These are phyloP conservation scores for Leccinum subrobustum DNA, from an alignment of 1,284 basidiomycete species.

Conservation along the genomic window DNA sequence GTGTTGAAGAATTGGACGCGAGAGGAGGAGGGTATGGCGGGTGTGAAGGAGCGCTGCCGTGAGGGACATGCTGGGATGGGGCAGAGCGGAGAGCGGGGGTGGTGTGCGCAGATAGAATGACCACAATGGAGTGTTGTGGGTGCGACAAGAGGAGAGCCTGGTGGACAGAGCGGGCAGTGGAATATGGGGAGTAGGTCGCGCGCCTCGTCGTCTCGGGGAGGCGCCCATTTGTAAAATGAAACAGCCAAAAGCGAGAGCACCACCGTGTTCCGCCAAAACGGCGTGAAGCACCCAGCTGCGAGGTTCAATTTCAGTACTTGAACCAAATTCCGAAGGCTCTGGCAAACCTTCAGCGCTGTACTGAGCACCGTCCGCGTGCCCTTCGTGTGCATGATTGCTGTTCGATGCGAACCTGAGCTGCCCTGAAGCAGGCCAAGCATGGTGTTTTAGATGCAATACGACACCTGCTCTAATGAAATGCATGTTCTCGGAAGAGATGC, in stretches of 20 bases:
- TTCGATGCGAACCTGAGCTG: conserved; percentile 43
- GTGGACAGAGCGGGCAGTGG: conserved; percentile 43
- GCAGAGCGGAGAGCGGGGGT: conserved; percentile 21
- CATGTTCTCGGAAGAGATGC: conserved; percentile 16
- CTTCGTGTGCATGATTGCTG: conserved; percentile 35
- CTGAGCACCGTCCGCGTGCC: conserved; percentile 38
- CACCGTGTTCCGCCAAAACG: conserved; percentile 62
- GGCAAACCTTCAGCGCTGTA: conserved; percentile 59
- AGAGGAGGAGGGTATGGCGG: conserved; percentile 33
- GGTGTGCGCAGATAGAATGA: conserved; percentile 48
- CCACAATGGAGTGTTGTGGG: conserved; percentile 58
- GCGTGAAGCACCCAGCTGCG: conserved; percentile 51
- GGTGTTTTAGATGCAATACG: conserved; percentile 29
- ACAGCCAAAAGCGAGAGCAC: conserved; percentile 46
- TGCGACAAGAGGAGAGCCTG: conserved; percentile 33
- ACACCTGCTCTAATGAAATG: conserved; percentile 36
- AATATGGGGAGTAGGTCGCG: conserved; percentile 34
- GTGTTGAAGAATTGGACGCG: conserved; percentile 34
- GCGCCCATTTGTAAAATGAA: conserved; percentile 65
- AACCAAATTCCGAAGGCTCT: background rate
- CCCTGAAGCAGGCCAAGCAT: conserved; percentile 16
- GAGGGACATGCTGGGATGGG: conserved; percentile 21
- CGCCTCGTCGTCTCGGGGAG: conserved; percentile 53
- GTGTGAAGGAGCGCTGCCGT: conserved; percentile 19
- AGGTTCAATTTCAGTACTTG: conserved; percentile 6